Evolutionary conservation across 345 rosid genomes (phyloP).

Genomic region (Lumnitzera racemosa): DNA sequence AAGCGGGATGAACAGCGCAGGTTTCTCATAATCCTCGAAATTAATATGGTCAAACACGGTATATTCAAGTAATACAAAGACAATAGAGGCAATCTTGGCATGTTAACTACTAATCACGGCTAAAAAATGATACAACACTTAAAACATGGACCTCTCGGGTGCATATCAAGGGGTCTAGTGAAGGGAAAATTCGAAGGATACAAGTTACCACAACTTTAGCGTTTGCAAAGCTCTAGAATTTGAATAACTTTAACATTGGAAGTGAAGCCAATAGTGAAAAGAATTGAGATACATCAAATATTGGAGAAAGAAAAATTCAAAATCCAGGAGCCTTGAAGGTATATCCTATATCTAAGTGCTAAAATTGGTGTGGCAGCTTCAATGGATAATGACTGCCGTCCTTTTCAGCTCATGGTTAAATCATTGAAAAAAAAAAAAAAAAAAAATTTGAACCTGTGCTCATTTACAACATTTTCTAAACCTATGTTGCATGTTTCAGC

Average conservation of each 20-base stretch:
- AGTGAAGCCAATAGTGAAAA: constrained; percentile 29
- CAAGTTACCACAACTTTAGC: neutral
- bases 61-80: too few species aligned
- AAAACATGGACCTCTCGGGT: too few species aligned
- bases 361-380: constrained; percentile 31
- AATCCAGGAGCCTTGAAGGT: constrained; percentile 25
- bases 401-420: constrained; percentile 34
- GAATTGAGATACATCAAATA: constrained; percentile 46
- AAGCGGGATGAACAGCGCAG: too few species aligned
- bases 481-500: constrained; percentile 22
- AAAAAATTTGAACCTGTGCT: constrained; percentile 16
- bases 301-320: constrained; percentile 11
- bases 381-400: constrained; percentile 29
- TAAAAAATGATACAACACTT: too few species aligned
- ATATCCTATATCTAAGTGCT: constrained; percentile 35
- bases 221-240: constrained; percentile 13
- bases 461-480: constrained; percentile 23
- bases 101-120: too few species aligned
- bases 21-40: too few species aligned
- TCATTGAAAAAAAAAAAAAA: constrained; percentile 18
- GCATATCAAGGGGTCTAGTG: too few species aligned
- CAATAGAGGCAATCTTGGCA: too few species aligned
- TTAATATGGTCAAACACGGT: too few species aligned
- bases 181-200: neutral
- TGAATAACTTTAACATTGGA: constrained; percentile 23